Conservation (phyloP, 495 filamentous ascomycete species). For the Thermochaetoides thermophila region DNA sequence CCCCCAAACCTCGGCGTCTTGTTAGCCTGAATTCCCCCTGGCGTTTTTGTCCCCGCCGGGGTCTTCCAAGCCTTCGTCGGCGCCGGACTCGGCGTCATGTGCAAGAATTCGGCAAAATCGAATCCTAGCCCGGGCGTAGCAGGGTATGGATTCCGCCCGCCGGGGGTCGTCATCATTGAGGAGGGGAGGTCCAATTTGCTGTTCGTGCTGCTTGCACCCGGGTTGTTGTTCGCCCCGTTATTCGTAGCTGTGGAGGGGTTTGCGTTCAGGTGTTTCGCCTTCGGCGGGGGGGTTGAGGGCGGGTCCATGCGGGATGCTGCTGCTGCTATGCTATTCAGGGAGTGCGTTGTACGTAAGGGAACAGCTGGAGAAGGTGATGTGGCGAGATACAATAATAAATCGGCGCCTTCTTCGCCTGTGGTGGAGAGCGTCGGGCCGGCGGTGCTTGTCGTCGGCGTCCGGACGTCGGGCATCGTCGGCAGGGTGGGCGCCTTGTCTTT, state of each 20-base stretch:
- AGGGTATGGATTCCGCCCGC: slow-evolving; percentile 45
- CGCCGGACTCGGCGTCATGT: slow-evolving; percentile 89
- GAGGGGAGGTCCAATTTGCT: slow-evolving; percentile 53
- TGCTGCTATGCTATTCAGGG: too few species aligned
- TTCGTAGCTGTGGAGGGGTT: too few species aligned
- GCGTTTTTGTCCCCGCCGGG: too few species aligned
- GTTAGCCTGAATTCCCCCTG: too few species aligned
- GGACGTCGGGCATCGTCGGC: neutral
- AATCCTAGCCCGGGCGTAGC: slow-evolving; percentile 53
- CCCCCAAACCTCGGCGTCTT: too few species aligned
- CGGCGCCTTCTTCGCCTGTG: slow-evolving; percentile 75
- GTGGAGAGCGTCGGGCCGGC: too few species aligned
- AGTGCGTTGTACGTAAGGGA: slow-evolving; percentile 18
- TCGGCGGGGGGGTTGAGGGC: slow-evolving; percentile 78
- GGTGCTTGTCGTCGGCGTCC: too few species aligned
- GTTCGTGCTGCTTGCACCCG: too few species aligned
- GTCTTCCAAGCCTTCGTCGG: slow-evolving; percentile 71
- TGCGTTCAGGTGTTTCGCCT: too few species aligned
- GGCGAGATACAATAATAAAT: slow-evolving; percentile 81
- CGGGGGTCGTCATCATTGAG: slow-evolving; percentile 82
- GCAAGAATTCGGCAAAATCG: slow-evolving; percentile 94
- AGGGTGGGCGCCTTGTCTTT: slow-evolving; percentile 8
- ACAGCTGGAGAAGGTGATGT: slow-evolving; percentile 78
- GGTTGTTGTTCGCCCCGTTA: too few species aligned
- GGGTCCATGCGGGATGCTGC: slow-evolving; percentile 46